Conservation (phyloP, 2,329 filamentous ascomycete species). For the Helotiales sp. region DNA sequence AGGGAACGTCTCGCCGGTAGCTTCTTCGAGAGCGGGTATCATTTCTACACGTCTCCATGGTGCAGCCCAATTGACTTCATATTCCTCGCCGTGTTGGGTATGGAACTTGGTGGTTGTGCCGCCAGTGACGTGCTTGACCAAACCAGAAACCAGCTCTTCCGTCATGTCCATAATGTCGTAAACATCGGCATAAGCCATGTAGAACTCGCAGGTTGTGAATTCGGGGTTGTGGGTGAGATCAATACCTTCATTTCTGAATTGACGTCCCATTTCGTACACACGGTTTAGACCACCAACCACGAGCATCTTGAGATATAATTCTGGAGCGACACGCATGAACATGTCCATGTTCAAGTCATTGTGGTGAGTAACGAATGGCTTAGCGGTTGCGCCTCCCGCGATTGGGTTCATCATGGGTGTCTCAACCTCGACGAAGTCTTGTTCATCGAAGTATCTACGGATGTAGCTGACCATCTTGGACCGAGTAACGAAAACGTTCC, state of each 20-base stretch:
- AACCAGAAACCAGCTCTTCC: slow-evolving; percentile 85
- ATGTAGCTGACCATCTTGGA: slow-evolving; percentile 88
- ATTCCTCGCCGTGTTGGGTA: slow-evolving; percentile 81
- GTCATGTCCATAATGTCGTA: slow-evolving; percentile 90
- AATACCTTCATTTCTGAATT: slow-evolving; percentile 92
- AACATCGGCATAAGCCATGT: slow-evolving; percentile 89
- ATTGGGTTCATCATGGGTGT: slow-evolving; percentile 98
- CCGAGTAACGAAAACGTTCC: slow-evolving; percentile 80
- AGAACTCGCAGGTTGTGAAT: slow-evolving; percentile 98
- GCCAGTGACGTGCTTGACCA: slow-evolving; percentile 88
- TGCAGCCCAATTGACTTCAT: slow-evolving; percentile 92
- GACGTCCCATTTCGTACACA: slow-evolving; percentile 93
- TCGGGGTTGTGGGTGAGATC: slow-evolving; percentile 97
- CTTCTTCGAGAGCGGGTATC: slow-evolving; percentile 90
- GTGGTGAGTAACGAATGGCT: slow-evolving; percentile 93
- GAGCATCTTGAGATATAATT: slow-evolving; percentile 93
- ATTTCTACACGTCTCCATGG: slow-evolving; percentile 95
- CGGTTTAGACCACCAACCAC: slow-evolving; percentile 92
- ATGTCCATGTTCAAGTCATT: slow-evolving; percentile 95
- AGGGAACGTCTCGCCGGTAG: slow-evolving; percentile 91
- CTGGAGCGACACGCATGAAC: slow-evolving; percentile 91
- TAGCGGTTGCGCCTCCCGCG: slow-evolving; percentile 91
- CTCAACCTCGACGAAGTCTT: slow-evolving; percentile 91
- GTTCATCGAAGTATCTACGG: slow-evolving; percentile 80
- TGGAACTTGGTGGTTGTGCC: slow-evolving; percentile 83